Evolutionary conservation across 2,329 filamentous ascomycete species (phyloP), one percentile per base, ranked within the genome.

Genomic region (Sordariomycetes sp.): DNA sequence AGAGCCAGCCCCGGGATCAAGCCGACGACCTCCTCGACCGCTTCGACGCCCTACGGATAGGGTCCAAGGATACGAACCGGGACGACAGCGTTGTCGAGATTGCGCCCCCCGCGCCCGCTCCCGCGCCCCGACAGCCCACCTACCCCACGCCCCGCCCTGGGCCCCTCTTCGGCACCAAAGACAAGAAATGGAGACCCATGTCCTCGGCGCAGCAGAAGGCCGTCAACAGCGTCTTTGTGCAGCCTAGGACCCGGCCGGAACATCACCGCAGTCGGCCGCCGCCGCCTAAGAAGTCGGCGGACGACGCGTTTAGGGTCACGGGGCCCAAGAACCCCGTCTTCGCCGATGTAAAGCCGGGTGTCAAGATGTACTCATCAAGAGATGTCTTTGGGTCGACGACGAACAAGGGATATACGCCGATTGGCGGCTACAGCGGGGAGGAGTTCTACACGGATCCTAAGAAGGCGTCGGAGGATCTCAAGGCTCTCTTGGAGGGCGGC

Each of bases 401-500:
- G 32, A 55, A 54, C 20, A 39, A 53, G 35, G 42, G 56, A 6
- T 28, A 57, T 24, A 53, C 55, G 55, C 56, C 60, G n/a, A 22
- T 42, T 10, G 55, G 32, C 22, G 45, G 22, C 22, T 60, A 67
- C 34, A 69, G 66, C n/a, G 73, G 77, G n/a, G 72, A 75, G 57
- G 71, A 75, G 1, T 75, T 82, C 60, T 90, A 87, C 62, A 82
- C 86, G 6, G 87, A 91, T 62, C 81, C 86, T 0, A 74, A 75
- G 59, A 86, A 89, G 67, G 87, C 89, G 12, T 82, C 80, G 55
- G 84, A 85, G 53, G 88, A 92, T 62, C 77, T 94, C 61, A 94
- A 94, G 67, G 87, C 86, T 8, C 69, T 94, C n/a, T 75, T 94
- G 1, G 89, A 92, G 67, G 89, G 87, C 8, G 86, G 86, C 10